Base-by-base conservation (phyloP, 108 stramenopile species). In the Licmophora abbreviata region DNA sequence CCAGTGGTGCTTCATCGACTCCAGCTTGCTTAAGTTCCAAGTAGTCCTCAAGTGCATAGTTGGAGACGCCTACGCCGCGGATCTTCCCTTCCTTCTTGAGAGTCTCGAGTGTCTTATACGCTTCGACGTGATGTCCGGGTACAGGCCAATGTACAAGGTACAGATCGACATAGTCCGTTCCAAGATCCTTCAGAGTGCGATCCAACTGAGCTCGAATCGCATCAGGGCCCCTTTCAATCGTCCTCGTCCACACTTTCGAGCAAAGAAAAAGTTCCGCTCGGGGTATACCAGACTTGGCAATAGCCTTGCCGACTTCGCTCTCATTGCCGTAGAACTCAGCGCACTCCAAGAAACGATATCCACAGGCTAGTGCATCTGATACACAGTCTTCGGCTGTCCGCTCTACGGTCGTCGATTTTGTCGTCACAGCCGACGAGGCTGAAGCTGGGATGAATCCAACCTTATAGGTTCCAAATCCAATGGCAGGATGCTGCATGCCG, bases 111-210 rank as follows among this genome's bases (percentile, higher is more conserved):
- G 66, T 78, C 49, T 85, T 79, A 73, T 89, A 91, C 2, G 89
- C 93, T 29, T 66, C 72, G 9, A 94, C 87, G 57, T 89, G 88
- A 37, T 89, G 77, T 23, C 69, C 77, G 4, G 89, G 89, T 22
- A 94, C 93, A 20, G 93, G 89, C 95, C 95, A 96, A 66, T 96
- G 95, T 30, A 96, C 69, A 14, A 89, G 69, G 55, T 84, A 85
- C 35, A 96, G 59, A 71, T 96, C 95, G 27, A 96, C 24, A 54
- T 91, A 92, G 47, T 85, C 74, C 2, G 89, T 93, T 42, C 76
- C 73, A 5, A 97, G 57, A 45, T 85, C 85, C 3, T 29, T n/a
- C 15, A 97, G 60, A 7, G 92, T 86, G 50, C 76, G 62, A 11
- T 88, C 73, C 46, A 94, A 47, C 50, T 81, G 77, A 0, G 59